Conservation (phyloP, 805 yeast species). For the Hanseniaspora valbyensis region DNA sequence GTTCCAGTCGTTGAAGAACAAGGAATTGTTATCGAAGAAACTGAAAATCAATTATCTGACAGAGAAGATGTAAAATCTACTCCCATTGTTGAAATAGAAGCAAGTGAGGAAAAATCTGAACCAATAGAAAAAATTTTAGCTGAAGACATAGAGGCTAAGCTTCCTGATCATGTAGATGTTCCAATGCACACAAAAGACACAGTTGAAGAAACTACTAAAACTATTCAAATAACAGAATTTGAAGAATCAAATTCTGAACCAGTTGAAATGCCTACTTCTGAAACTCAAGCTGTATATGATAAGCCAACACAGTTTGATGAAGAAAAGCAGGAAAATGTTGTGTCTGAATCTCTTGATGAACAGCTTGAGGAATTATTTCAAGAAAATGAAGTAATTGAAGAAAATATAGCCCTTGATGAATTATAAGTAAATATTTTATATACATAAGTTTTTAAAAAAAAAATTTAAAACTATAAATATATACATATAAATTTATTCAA, state of each 20-base stretch:
- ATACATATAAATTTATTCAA: not conserved
- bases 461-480: not conserved
- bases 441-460: not conserved
- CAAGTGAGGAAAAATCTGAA: not conserved
- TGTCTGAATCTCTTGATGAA: slow-evolving; percentile 14
- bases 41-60: not conserved
- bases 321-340: not conserved
- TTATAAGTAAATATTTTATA: slow-evolving; percentile 3
- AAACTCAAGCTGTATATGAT: not conserved
- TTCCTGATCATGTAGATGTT: not conserved
- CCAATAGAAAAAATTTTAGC: not conserved
- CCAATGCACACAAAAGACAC: not conserved
- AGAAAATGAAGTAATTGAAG: slow-evolving; percentile 13
- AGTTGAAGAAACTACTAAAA: not conserved
- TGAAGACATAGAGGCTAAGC: not conserved
- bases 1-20: not conserved
- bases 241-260: not conserved
- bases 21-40: not conserved
- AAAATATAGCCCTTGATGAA: slow-evolving; percentile 14
- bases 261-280: not conserved
- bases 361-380: slow-evolving; percentile 14
- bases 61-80: not conserved
- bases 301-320: not conserved
- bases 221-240: not conserved
- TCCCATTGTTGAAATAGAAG: not conserved